phyloP scores from a whole-genome alignment of 2,329 filamentous ascomycete genomes.

The Aspergillus fumigatiaffinis region DNA sequence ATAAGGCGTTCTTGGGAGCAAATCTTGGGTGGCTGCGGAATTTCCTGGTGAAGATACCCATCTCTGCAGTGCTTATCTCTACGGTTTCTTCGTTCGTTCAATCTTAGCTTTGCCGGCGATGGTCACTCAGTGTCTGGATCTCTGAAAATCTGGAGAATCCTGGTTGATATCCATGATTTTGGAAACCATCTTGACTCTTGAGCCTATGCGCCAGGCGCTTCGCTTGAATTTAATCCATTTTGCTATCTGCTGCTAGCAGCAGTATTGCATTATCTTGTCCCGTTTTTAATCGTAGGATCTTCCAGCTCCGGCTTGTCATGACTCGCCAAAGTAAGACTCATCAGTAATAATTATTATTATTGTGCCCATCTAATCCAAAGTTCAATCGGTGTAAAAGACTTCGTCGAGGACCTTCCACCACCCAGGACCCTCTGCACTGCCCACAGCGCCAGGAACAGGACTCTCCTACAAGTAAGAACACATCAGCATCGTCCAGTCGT shows the following conservation, averaged over 20 bases:
- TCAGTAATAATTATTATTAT: too few species aligned
- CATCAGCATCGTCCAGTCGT: constrained; percentile 1
- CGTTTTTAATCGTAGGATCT: neutral
- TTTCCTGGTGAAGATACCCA: constrained; percentile 24
- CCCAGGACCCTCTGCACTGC: constrained; percentile 32
- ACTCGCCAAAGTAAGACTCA: too few species aligned
- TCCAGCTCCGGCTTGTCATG: neutral
- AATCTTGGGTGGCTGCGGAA: constrained; percentile 12
- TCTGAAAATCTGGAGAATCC: constrained; percentile 2
- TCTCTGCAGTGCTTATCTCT: constrained; percentile 16
- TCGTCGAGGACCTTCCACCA: constrained; percentile 37
- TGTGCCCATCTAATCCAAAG: too few species aligned
- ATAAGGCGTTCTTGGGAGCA: constrained; percentile 21
- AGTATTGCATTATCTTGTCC: neutral
- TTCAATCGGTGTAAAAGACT: constrained; percentile 30
- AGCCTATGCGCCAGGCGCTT: neutral
- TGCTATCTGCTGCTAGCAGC: neutral
- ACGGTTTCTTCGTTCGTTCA: constrained; percentile 7
- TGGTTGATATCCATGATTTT: constrained; percentile 1
- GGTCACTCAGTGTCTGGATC: neutral
- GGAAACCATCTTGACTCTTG: constrained; percentile 2
- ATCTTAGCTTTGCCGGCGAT: neutral
- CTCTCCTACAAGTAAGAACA: constrained; percentile 22
- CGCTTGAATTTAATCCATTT: neutral
- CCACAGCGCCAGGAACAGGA: constrained; percentile 26